phyloP scores from a whole-genome alignment of 805 yeast species.

The Saccharomyces paradoxus region DNA sequence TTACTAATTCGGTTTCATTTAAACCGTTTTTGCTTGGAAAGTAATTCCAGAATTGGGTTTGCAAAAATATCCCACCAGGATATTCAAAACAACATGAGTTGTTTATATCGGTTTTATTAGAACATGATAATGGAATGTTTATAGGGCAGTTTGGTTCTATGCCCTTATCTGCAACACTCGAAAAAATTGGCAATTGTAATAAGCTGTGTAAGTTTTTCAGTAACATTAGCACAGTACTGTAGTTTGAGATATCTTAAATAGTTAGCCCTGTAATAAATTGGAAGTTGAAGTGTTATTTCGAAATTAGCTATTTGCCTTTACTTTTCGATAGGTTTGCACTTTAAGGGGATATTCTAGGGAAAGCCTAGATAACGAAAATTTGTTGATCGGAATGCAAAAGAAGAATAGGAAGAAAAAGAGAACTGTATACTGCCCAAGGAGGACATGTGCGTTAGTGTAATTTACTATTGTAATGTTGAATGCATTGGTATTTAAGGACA shows the following conservation, averaged over 20 bases:
- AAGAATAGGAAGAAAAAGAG: not conserved
- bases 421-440: no score
- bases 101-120: constrained; percentile 42
- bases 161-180: not conserved
- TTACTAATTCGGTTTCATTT: constrained; percentile 19
- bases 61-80: constrained; percentile 76
- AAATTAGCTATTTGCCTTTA: not conserved
- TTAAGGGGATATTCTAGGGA: not conserved
- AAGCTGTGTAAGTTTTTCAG: not conserved
- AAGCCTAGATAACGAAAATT: not conserved
- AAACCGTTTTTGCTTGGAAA: constrained; percentile 40
- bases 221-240: not conserved
- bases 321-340: not conserved
- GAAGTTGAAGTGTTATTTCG: not conserved
- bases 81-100: constrained; percentile 79
- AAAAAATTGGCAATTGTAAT: not conserved
- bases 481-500: not conserved
- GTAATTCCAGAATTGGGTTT: constrained; percentile 92
- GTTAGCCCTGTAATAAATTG: not conserved
- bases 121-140: constrained; percentile 53
- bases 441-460: not conserved
- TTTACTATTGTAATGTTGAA: not conserved
- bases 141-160: constrained; percentile 39
- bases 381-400: not conserved
- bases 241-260: not conserved